Evolutionary conservation across 2,329 filamentous ascomycete genomes (phyloP).

Genomic region (Xylaria sp.): DNA sequence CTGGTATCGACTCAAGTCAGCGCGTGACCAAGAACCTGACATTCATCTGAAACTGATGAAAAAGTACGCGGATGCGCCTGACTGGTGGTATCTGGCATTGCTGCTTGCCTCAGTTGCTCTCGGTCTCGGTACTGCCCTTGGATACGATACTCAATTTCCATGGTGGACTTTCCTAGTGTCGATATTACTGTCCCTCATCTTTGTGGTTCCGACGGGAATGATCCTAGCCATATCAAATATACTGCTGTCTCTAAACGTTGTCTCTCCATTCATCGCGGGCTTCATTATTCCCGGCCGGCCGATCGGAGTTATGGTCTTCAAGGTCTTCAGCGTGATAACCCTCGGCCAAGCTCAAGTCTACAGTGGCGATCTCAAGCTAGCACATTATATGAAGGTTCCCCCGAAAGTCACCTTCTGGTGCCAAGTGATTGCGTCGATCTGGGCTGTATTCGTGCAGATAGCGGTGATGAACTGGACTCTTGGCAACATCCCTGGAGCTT

Average conservation of each 20-base stretch:
- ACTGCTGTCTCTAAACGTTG: conserved; percentile 56
- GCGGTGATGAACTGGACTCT: conserved; percentile 56
- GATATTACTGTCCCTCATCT: conserved; percentile 52
- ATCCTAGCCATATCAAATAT: conserved; percentile 59
- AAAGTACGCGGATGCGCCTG: conserved; percentile 57
- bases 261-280: conserved; percentile 60
- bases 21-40: conserved; percentile 55
- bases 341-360: conserved; percentile 46
- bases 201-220: conserved; percentile 54
- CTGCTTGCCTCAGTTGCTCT: conserved; percentile 54
- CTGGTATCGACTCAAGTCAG: conserved; percentile 51
- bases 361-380: conserved; percentile 44
- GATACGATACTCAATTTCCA: conserved; percentile 54
- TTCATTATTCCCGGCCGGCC: conserved; percentile 64
- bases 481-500: conserved; percentile 51
- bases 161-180: conserved; percentile 61
- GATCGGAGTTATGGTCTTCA: conserved; percentile 63
- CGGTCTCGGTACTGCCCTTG: conserved; percentile 51
- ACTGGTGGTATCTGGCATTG: conserved; percentile 60
- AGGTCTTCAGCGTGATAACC: conserved; percentile 52
- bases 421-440: conserved; percentile 56
- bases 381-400: conserved; percentile 49
- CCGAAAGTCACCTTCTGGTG: conserved; percentile 56
- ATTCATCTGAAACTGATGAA: conserved; percentile 59
- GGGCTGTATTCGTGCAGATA: conserved; percentile 55